Conservation (phyloP, 345 rosid genomes). For the Dipteronia sinensis region DNA sequence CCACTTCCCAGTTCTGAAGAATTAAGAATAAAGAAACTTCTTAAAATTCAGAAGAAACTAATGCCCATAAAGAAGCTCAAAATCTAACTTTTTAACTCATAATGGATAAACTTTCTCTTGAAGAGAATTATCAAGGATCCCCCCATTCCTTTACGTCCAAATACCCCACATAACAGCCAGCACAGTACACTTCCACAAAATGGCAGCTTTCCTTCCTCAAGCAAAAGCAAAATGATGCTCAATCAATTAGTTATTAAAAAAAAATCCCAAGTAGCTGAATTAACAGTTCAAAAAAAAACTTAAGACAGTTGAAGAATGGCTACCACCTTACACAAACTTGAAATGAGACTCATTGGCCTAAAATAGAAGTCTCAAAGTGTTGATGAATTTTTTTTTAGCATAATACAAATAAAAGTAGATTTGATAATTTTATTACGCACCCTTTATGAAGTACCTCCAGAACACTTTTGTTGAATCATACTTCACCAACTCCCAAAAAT, state of each 20-base stretch:
- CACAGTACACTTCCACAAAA: neutral
- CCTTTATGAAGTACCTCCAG: neutral
- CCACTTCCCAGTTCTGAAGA: neutral
- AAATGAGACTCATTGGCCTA: too few species aligned
- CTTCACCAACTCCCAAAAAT: neutral
- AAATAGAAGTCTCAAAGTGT: too few species aligned
- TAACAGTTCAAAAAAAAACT: neutral
- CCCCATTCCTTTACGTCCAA: neutral
- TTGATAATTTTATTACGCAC: neutral
- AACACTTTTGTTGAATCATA: neutral
- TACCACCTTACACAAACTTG: too few species aligned
- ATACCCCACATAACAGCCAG: neutral
- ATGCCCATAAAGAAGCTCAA: neutral
- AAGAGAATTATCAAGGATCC: neutral
- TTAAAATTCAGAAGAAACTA: neutral
- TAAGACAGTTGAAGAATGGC: too few species aligned
- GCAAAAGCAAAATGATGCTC: neutral
- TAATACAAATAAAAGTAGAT: too few species aligned
- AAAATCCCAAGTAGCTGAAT: neutral
- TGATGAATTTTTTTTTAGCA: too few species aligned
- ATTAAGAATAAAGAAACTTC: neutral
- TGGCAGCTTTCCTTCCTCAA: neutral
- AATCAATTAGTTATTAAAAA: too few species aligned
- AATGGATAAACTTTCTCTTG: neutral
- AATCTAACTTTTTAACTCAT: neutral